Evolutionary conservation across 2,329 filamentous ascomycete genomes (phyloP), one percentile per base, ranked within the genome.

Genomic region (Ceratocystiopsis brevicomis): DNA sequence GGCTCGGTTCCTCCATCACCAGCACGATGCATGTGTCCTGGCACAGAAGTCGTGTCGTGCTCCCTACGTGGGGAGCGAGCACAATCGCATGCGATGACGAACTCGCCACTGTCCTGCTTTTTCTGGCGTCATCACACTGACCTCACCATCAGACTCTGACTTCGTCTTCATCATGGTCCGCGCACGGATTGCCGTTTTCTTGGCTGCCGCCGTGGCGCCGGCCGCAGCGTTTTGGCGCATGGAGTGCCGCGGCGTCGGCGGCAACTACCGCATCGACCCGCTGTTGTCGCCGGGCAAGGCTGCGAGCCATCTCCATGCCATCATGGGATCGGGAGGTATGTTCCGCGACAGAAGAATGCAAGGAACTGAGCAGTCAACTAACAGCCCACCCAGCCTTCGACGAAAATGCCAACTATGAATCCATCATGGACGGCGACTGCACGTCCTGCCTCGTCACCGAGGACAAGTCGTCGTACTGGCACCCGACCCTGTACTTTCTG

Each of bases 381-480:
- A 16, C 8, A 10, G 9, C n/a, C 41, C 39, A 88, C n/a, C 41
- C 39, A 88, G 83, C 69, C 40, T 83, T 93, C 54, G 65, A 66
- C 41, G 62, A 73, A 48, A 63, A 58, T n/a, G 62, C 78, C 14
- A 66, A 60, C 37, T 75, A 67, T 51, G 62, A 69, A 0, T 64
- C 73, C 37, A 69, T 94, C 14, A 54, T 67, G 5, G 58, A 54
- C 15, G 76, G 71, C 39, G 63, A 75, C 49, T 94, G 86, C 62
- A 90, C 84, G 1, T 87, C 83, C 12, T 93, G 85, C 57, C 73
- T 70, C 44, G 80, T 92, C 37, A 75, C 66, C 35, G 68, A 88
- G 61, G 86, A 94, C 61, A 80, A 77, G 62, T 93, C 84, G n/a
- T 77, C 76, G 32, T 94, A 94, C 64, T 94, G 85, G 83, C 74